Evolutionary conservation across 1,139 yeast species (phyloP).

Genomic region (Saccharomyces hybrid): DNA sequence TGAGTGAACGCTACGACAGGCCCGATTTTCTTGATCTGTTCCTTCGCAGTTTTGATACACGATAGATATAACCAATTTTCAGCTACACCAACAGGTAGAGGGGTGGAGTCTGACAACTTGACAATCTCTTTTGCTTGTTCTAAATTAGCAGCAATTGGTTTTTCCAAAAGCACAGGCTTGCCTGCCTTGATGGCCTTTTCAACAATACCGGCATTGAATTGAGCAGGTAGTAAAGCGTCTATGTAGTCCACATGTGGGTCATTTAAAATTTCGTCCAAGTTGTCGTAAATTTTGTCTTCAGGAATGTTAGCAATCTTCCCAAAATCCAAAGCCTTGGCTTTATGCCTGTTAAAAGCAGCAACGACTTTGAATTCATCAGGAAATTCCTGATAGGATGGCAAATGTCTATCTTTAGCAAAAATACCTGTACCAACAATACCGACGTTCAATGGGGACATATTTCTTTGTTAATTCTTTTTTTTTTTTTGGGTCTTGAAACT

Average conservation of each 20-base stretch:
- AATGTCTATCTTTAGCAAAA: conserved; percentile 75
- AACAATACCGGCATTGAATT: conserved; percentile 60
- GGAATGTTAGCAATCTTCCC: conserved; percentile 56
- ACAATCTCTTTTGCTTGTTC: conserved; percentile 76
- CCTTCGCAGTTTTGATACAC: conserved; percentile 45
- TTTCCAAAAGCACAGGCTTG: conserved; percentile 76
- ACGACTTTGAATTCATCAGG: conserved; percentile 38
- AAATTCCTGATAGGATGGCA: conserved; percentile 56
- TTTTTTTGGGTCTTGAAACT: no score
- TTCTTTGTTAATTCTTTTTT: neutral
- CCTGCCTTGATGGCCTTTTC: conserved; percentile 51
- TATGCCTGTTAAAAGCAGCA: conserved; percentile 77
- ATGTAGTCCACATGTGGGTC: conserved; percentile 63
- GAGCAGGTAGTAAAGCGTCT: conserved; percentile 83
- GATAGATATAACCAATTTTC: conserved; percentile 79
- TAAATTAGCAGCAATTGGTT: conserved; percentile 84
- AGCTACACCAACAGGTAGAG: conserved; percentile 63
- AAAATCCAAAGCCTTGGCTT: conserved; percentile 68
- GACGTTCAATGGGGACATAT: conserved; percentile 37
- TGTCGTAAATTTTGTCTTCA: conserved; percentile 48
- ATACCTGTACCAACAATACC: conserved; percentile 89
- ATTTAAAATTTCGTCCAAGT: conserved; percentile 54
- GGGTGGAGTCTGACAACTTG: conserved; percentile 46
- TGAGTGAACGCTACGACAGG: conserved; percentile 68
- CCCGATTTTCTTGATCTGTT: conserved; percentile 63